These are phyloP conservation scores for Testicularia cyperi DNA, from an alignment of 1,284 basidiomycete genomes.

Conservation along the genomic window DNA sequence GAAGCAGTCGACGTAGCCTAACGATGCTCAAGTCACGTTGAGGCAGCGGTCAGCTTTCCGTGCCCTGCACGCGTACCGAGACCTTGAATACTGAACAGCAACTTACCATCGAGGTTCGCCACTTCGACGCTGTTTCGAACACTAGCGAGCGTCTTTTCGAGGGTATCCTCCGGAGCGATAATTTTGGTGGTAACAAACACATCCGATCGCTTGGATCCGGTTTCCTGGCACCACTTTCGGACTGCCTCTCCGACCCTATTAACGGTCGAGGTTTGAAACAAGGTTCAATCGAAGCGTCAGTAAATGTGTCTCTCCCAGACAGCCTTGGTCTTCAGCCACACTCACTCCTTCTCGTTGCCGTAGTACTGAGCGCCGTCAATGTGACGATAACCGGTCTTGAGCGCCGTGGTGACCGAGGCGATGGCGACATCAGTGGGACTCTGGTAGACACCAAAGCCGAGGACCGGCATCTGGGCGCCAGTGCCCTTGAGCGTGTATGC, in stretches of 20 bases:
- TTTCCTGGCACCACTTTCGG: conserved; percentile 23
- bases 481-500: conserved; percentile 20
- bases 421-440: conserved; percentile 18
- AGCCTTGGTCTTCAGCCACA: too few relatives aligned
- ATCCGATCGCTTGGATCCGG: conserved; percentile 16
- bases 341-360: conserved; percentile 29
- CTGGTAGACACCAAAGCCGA: conserved; percentile 39
- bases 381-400: conserved; percentile 31
- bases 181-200: conserved; percentile 42
- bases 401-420: conserved; percentile 23
- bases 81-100: not conserved
- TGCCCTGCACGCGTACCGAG: not conserved
- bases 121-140: conserved; percentile 25
- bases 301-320: too few relatives aligned
- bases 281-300: too few relatives aligned
- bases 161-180: conserved; percentile 8
- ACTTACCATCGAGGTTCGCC: conserved; percentile 23
- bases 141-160: conserved; percentile 20
- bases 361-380: conserved; percentile 39
- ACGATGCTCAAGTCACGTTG: too few relatives aligned
- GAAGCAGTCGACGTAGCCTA: conserved; percentile 38
- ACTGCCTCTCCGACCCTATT: conserved; percentile 28
- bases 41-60: not conserved
- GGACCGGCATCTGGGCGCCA: conserved; percentile 26
- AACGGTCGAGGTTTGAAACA: too few relatives aligned